These are phyloP conservation scores for Gossypium gossypioides DNA, from an alignment of 441 rosid genomes.

Conservation along the genomic window DNA sequence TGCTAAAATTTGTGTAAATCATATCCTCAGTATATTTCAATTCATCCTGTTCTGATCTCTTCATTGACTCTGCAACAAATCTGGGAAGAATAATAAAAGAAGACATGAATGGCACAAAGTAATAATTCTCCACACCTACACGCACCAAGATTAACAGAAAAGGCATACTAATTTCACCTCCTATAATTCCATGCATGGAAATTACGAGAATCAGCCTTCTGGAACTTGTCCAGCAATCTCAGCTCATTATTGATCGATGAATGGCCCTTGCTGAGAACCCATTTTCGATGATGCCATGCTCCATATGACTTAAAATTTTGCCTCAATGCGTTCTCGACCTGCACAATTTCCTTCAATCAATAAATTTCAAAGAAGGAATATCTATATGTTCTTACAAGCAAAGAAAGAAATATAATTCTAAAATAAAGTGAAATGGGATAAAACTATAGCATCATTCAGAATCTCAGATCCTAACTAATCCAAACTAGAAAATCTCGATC, in stretches of 20 bases:
- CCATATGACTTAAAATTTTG: constrained; percentile 79
- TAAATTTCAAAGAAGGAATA: neutral
- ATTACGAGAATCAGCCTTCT: constrained; percentile 60
- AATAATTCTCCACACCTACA: neutral
- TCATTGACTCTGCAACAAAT: constrained; percentile 59
- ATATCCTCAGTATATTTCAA: constrained; percentile 51
- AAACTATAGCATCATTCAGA: neutral
- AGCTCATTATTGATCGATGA: constrained; percentile 55
- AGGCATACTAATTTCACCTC: constrained; percentile 32
- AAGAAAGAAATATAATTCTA: neutral
- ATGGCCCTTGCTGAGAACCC: constrained; percentile 71
- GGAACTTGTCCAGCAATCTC: constrained; percentile 53
- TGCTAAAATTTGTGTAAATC: constrained; percentile 61
- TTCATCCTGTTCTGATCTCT: constrained; percentile 68
- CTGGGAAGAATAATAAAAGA: constrained; percentile 25
- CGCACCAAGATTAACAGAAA: neutral
- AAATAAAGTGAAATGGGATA: neutral
- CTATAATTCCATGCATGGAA: constrained; percentile 88
- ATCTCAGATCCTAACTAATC: neutral
- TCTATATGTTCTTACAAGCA: neutral
- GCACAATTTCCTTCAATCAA: constrained; percentile 2
- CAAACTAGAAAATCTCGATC: neutral
- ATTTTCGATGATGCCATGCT: constrained; percentile 91
- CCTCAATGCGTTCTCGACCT: constrained; percentile 73
- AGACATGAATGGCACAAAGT: neutral